These are phyloP conservation scores for Boletus edulis DNA, from an alignment of 768 basidiomycete genomes.

Conservation along the genomic window DNA sequence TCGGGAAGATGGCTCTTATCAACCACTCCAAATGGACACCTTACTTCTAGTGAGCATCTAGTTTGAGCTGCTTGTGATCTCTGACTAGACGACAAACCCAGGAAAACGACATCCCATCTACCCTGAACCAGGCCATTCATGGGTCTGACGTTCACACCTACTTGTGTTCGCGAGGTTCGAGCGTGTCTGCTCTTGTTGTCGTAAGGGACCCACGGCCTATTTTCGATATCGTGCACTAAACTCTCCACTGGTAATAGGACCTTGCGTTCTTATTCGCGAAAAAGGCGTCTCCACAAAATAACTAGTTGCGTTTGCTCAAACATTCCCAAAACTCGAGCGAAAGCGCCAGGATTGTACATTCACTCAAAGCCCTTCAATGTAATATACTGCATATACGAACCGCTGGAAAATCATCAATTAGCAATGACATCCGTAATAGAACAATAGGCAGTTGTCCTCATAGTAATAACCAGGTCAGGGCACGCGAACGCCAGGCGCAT, in stretches of 20 bases:
- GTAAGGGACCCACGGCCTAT: constrained; percentile 12
- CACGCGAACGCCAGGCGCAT: too few relatives aligned
- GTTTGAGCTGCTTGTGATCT: not conserved
- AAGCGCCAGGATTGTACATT: not conserved
- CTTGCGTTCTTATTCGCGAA: constrained; percentile 16
- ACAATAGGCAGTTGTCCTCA: not conserved
- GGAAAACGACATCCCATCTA: constrained; percentile 2
- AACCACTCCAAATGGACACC: not conserved
- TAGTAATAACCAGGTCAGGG: too few relatives aligned
- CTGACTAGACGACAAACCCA: constrained; percentile 6
- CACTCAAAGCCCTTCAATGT: constrained; percentile 1
- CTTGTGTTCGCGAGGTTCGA: constrained; percentile 11
- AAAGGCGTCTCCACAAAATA: not conserved
- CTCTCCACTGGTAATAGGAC: constrained; percentile 13
- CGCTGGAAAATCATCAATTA: not conserved
- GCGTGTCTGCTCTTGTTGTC: constrained; percentile 19
- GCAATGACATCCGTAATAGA: not conserved
- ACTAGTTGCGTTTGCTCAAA: not conserved
- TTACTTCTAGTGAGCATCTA: constrained; percentile 1
- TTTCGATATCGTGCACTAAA: not conserved
- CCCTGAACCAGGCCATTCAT: constrained; percentile 7
- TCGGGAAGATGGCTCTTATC: not conserved
- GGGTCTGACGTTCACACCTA: not conserved
- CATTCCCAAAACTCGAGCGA: not conserved
- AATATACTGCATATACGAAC: constrained; percentile 8